Conservation (phyloP, 805 yeast species). For the Wickerhamiella kazuoi region DNA sequence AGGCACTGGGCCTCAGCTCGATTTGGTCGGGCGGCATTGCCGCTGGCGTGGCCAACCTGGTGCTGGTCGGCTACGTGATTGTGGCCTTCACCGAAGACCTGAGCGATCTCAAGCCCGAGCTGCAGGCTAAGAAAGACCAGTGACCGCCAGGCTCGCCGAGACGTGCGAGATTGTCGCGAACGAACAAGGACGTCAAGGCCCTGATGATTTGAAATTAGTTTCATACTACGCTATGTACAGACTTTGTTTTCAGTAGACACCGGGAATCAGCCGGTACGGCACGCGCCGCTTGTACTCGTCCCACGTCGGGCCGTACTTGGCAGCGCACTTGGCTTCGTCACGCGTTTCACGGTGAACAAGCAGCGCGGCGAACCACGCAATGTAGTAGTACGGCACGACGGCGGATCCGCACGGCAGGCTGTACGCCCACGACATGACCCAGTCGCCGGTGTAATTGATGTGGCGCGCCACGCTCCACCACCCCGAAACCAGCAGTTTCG, state of each 20-base stretch:
- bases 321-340: constrained; percentile 80
- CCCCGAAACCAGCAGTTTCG: constrained; percentile 68
- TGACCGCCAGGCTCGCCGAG: too few species aligned
- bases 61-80: constrained; percentile 46
- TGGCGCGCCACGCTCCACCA: constrained; percentile 96
- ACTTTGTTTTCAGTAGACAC: constrained; percentile 32
- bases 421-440: constrained; percentile 84
- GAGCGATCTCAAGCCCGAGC: constrained; percentile 3
- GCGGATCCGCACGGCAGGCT: constrained; percentile 73
- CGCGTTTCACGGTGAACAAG: constrained; percentile 76
- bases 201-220: too few species aligned
- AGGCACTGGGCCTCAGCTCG: constrained; percentile 21
- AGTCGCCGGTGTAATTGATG: constrained; percentile 88
- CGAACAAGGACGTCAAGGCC: too few species aligned
- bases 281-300: constrained; percentile 59
- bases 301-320: constrained; percentile 80
- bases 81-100: constrained; percentile 53
- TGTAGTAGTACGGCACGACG: constrained; percentile 76
- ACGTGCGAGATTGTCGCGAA: too few species aligned
- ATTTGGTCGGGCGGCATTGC: constrained; percentile 55
- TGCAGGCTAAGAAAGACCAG: constrained; percentile 11
- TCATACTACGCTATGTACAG: too few species aligned
- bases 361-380: constrained; percentile 62
- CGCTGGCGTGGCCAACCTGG: constrained; percentile 52
- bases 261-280: constrained; percentile 83